Conservation (phyloP, 805 yeast species). For the Starmera quercuum region DNA sequence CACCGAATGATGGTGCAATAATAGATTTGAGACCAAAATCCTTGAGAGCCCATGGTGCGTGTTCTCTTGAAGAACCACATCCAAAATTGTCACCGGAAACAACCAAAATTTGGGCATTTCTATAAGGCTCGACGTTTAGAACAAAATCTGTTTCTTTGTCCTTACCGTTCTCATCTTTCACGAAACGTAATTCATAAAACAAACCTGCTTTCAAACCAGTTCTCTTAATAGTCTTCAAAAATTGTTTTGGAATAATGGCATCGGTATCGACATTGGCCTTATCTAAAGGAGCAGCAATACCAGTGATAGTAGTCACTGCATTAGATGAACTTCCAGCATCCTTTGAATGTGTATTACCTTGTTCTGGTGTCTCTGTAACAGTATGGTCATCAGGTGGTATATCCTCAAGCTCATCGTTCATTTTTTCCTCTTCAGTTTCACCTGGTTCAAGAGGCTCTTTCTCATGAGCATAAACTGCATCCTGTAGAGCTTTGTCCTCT, state of each 20-base stretch:
- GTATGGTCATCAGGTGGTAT: constrained; percentile 47
- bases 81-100: constrained; percentile 97
- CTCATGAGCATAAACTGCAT: constrained; percentile 67
- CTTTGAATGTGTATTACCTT: constrained; percentile 21
- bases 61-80: constrained; percentile 98
- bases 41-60: constrained; percentile 98
- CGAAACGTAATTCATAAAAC: constrained; percentile 85
- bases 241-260: constrained; percentile 98
- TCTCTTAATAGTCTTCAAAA: constrained; percentile 94
- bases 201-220: constrained; percentile 87
- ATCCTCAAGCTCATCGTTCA: constrained; percentile 52
- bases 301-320: constrained; percentile 65
- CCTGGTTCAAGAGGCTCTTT: constrained; percentile 52
- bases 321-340: constrained; percentile 54
- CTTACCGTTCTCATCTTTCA: constrained; percentile 59
- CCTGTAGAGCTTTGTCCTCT: constrained; percentile 53
- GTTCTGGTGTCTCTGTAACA: constrained; percentile 27
- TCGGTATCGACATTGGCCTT: constrained; percentile 97
- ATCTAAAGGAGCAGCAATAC: constrained; percentile 90
- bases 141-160: constrained; percentile 84
- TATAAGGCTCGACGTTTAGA: constrained; percentile 79
- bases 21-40: constrained; percentile 95
- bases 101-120: constrained; percentile 71
- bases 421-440: constrained; percentile 39
- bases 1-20: constrained; percentile 98